Percentiles rank a stretch among this genome's conserved stretches.
These are phyloP conservation scores for Penicillium bovifimosum DNA, from an alignment of 495 filamentous ascomycete genomes.

Conservation along the genomic window DNA sequence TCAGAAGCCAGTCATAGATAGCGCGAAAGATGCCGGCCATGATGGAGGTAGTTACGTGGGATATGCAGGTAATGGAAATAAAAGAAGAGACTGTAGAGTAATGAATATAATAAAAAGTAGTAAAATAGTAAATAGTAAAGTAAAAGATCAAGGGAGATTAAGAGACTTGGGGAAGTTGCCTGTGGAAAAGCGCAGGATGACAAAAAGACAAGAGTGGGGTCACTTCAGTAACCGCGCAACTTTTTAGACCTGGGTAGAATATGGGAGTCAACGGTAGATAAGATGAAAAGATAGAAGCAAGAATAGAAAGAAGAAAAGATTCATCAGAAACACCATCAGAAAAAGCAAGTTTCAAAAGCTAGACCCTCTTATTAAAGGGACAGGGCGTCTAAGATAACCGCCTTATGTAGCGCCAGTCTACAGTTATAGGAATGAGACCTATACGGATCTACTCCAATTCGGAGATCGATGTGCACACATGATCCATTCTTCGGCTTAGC, in stretches of 20 bases:
- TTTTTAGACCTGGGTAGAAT: too few relatives aligned
- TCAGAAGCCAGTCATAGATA: constrained; percentile 97
- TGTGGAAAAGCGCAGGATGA: constrained; percentile 4
- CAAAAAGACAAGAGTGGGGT: constrained; percentile 8
- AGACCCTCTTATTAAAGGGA: background rate
- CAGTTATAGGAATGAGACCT: background rate
- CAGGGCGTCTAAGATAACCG: background rate
- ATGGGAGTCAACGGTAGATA: background rate
- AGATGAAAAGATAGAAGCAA: constrained; percentile 8
- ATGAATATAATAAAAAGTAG: background rate
- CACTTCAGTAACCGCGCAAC: background rate
- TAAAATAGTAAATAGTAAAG: background rate
- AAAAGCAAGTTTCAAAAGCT: background rate
- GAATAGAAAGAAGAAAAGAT: constrained; percentile 1
- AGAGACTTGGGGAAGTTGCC: constrained; percentile 1
- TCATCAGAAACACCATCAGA: background rate
- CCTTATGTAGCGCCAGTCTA: background rate
- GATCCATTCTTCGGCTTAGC: constrained; percentile 29
- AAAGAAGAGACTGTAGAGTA: background rate
- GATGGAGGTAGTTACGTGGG: constrained; percentile 15
- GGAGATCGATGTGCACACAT: constrained; percentile 32
- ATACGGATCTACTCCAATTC: background rate
- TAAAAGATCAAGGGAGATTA: background rate
- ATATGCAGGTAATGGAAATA: background rate
- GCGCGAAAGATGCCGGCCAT: constrained; percentile 87